Conservation (phyloP, 768 basidiomycete genomes). For the Brasilioporus rufonigricans region DNA sequence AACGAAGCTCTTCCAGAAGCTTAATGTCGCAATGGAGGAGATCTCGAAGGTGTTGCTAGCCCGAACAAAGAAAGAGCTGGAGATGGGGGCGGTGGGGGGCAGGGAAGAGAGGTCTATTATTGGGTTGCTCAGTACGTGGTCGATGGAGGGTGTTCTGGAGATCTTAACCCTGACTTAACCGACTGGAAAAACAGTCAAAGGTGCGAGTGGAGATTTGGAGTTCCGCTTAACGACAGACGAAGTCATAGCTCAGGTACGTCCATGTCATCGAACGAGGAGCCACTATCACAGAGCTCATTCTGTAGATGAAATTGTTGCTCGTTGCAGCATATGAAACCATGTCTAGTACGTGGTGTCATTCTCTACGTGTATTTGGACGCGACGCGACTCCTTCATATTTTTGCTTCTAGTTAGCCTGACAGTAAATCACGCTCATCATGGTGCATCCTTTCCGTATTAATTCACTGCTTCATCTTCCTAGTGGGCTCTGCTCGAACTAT, state of each 20-base stretch:
- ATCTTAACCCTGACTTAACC: neutral
- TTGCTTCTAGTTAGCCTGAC: slow-evolving; percentile 16
- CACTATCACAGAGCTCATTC: neutral
- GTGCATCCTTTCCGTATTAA: neutral
- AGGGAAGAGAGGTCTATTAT: slow-evolving; percentile 28
- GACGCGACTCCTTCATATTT: neutral
- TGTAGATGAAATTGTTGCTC: slow-evolving; percentile 20
- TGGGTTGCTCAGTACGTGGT: slow-evolving; percentile 21
- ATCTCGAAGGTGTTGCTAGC: slow-evolving; percentile 41
- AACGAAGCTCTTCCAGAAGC: slow-evolving; percentile 28
- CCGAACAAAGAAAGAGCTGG: slow-evolving; percentile 35
- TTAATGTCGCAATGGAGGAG: slow-evolving; percentile 35
- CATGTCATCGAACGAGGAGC: neutral
- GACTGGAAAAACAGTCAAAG: slow-evolving; percentile 32
- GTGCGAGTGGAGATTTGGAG: slow-evolving; percentile 27
- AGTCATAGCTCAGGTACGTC: slow-evolving; percentile 23
- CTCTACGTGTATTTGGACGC: neutral
- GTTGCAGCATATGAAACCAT: slow-evolving; percentile 23
- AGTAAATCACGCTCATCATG: neutral
- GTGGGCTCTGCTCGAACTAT: slow-evolving; percentile 61
- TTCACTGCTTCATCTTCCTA: slow-evolving; percentile 5
- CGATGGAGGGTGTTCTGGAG: slow-evolving; percentile 14
- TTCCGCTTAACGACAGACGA: slow-evolving; percentile 26
- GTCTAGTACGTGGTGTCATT: slow-evolving; percentile 8
- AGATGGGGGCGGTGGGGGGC: slow-evolving; percentile 16